A percentile compares a stretch with the other conserved stretches of the same genome.
Evolutionary conservation across 768 basidiomycete genomes (phyloP).

Genomic region (Lactifluus subvellereus): DNA sequence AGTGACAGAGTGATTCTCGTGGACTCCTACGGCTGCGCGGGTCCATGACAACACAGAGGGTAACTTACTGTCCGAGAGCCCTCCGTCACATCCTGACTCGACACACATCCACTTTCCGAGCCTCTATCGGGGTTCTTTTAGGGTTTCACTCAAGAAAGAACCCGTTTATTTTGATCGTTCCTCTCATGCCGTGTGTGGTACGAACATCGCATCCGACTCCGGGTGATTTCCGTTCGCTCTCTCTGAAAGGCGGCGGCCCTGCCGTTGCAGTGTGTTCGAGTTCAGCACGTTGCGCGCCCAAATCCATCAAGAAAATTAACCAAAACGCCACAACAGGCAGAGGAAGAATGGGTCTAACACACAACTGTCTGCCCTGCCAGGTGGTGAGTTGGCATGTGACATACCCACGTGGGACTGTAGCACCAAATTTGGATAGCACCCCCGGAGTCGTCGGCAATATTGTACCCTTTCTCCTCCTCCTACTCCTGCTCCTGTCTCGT

Average conservation of each 20-base stretch:
- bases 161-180: neutral
- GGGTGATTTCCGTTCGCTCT: neutral
- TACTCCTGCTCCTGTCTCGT: slow-evolving; percentile 11
- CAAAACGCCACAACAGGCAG: neutral
- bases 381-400: neutral
- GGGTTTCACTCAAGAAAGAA: neutral
- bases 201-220: neutral
- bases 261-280: neutral
- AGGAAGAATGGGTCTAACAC: too few species aligned
- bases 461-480: neutral
- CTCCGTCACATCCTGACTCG: neutral
- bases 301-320: too few species aligned
- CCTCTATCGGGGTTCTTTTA: too few species aligned
- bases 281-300: neutral
- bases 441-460: neutral
- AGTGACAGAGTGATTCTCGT: neutral
- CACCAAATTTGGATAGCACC: neutral
- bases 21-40: neutral
- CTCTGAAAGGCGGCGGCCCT: neutral
- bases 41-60: neutral
- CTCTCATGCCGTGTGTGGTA: neutral
- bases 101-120: neutral
- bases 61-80: neutral
- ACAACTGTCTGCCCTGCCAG: too few species aligned
- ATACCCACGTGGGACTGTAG: neutral